Percentiles rank a stretch among this genome's conserved stretches.
Conservation (phyloP, 208 protist genomes). For the Acanthamoeba quina region DNA sequence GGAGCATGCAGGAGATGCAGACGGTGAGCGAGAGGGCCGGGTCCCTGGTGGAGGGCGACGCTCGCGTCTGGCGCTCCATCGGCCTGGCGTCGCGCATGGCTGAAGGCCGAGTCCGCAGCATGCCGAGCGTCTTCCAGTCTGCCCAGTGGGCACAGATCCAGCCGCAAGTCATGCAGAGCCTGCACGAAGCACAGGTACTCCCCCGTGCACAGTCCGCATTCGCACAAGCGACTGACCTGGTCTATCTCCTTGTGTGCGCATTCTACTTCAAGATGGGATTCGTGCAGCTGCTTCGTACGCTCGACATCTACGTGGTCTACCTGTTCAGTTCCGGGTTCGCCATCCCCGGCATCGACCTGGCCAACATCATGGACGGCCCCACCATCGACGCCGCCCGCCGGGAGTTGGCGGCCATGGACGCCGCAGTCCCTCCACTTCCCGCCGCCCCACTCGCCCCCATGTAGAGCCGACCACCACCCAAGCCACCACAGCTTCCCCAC, state of each 20-base stretch:
- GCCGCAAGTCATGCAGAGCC: not conserved
- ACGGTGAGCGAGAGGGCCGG: not conserved
- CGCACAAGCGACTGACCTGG: not conserved
- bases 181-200: not conserved
- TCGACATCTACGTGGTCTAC: slow-evolving; percentile 25
- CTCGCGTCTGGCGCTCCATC: slow-evolving; percentile 30
- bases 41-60: slow-evolving; percentile 10
- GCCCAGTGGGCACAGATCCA: not conserved
- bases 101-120: not conserved
- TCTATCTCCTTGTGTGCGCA: not conserved
- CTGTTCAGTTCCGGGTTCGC: slow-evolving; percentile 2
- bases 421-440: not conserved
- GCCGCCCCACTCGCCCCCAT: not conserved
- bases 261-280: not conserved
- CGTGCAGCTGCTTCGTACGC: slow-evolving; percentile 12
- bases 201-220: too few relatives aligned
- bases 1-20: slow-evolving; percentile 36
- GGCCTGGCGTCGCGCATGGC: not conserved
- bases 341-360: slow-evolving; percentile 23
- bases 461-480: not conserved
- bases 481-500: too few relatives aligned
- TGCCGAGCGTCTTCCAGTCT: slow-evolving; percentile 38
- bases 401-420: not conserved
- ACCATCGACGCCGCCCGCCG: not conserved
- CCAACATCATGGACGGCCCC: not conserved